Evolutionary conservation across 1,139 yeast species (phyloP), one percentile per base, ranked within the genome.

Genomic region (Blastobotrys raffinosifermentans): DNA sequence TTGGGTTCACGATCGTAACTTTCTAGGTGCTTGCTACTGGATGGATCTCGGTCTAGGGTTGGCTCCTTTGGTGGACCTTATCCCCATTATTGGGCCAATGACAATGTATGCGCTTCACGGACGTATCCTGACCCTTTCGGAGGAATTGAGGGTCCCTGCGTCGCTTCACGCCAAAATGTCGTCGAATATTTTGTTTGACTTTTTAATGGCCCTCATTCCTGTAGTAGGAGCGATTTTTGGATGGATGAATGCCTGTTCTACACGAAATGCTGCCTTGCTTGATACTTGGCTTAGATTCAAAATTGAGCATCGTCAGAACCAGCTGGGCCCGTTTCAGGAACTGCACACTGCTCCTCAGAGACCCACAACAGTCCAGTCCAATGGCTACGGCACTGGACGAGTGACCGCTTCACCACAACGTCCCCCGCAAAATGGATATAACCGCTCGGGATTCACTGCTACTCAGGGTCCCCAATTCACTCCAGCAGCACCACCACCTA

Each of bases 191-290:
- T 55, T 75, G 10, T 58, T 85, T 47, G 96, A 87, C 57, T 67
- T 87, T 34, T 50, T 83, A 25, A 74, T 87, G 29, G 72, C 91
- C 2, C 64, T 89, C 29, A 80, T 91, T 0, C 97, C 97, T 0
- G 52, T 86, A 3, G 60, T 87, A 26, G 96, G 97, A 1, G 67
- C 77, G 2, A 61, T 86, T 32, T 73, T 86, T 42, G 67, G 84
- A 10, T 89, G 94, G 87, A 47, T 89, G 58, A 75, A 84, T 57
- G 83, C 80, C 1, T 83, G 95, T 53, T 83, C 94, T n/a, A 83
- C 96, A 0, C 66, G 95, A 51, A 89, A 87, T 58, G 94, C 95
- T 0, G 86, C 87, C 0, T 53, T 84, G 51, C 69, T 85, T 5
- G 86, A 63, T 40, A 54, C 60, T 6, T 61, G 48, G 51, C 39